Evolutionary conservation across 805 yeast genomes (phyloP).

Genomic region (Huiozyma sinensis): DNA sequence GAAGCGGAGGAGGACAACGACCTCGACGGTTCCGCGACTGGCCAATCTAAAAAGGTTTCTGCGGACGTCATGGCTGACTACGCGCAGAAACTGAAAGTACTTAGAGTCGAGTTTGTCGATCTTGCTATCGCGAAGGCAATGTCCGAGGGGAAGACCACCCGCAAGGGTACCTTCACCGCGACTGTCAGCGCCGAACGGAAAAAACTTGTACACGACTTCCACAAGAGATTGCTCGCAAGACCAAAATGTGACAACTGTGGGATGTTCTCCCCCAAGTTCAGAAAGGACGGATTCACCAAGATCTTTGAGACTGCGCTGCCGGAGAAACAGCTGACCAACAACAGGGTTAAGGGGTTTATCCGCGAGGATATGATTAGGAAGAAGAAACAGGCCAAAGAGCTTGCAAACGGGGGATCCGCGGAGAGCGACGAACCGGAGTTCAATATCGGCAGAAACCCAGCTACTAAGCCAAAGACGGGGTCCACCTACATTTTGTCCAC

Average conservation of each 20-base stretch:
- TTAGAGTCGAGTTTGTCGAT: constrained; percentile 62
- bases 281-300: constrained; percentile 91
- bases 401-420: constrained; percentile 18
- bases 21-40: background rate
- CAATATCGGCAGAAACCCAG: constrained; percentile 34
- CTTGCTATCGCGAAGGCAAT: constrained; percentile 63
- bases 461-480: constrained; percentile 53
- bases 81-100: constrained; percentile 37
- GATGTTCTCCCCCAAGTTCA: constrained; percentile 85
- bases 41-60: constrained; percentile 5
- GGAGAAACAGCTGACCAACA: constrained; percentile 72
- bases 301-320: constrained; percentile 78
- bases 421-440: constrained; percentile 19
- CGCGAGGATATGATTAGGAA: constrained; percentile 61
- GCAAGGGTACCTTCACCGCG: constrained; percentile 67
- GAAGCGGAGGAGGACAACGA: constrained; percentile 31
- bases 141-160: constrained; percentile 61
- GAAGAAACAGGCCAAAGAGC: constrained; percentile 21
- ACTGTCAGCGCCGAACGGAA: constrained; percentile 84
- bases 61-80: constrained; percentile 12
- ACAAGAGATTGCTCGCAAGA: constrained; percentile 60
- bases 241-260: constrained; percentile 93
- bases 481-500: constrained; percentile 80
- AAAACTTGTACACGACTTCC: constrained; percentile 56
- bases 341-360: constrained; percentile 67